These are phyloP conservation scores for Fusarium nygamai DNA, from an alignment of 2,329 filamentous ascomycete species.

Conservation along the genomic window DNA sequence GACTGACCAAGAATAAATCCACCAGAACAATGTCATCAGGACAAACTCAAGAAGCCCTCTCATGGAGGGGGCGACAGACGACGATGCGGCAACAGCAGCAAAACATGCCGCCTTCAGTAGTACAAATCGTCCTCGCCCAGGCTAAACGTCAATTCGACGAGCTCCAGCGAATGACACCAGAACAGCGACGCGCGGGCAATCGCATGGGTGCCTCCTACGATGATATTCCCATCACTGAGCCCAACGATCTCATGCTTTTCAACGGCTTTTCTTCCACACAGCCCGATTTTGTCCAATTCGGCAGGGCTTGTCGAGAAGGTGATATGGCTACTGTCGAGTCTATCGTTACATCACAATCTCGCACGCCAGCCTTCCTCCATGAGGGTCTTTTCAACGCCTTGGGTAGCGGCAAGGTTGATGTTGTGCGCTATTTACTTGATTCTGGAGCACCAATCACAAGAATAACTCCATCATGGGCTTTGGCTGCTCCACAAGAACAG, in stretches of 20 bases:
- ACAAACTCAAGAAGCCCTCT: neutral
- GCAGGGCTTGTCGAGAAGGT: constrained; percentile 19
- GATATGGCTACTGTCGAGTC: neutral
- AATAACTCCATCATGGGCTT: neutral
- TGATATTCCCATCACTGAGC: neutral
- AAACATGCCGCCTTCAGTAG: neutral
- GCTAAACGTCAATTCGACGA: neutral
- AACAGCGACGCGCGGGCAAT: neutral
- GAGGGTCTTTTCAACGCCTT: neutral
- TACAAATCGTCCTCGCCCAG: neutral
- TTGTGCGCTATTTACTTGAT: constrained; percentile 4
- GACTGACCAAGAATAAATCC: neutral
- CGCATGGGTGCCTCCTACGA: neutral
- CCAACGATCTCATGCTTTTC: neutral
- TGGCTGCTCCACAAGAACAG: constrained; percentile 4
- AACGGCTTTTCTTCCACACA: neutral
- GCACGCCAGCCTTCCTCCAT: constrained; percentile 5
- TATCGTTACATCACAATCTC: neutral
- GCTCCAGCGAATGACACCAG: neutral
- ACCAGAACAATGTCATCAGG: neutral
- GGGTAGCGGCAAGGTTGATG: constrained; percentile 14
- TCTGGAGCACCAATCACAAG: constrained; percentile 23
- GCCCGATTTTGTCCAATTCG: neutral
- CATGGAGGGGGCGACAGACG: neutral
- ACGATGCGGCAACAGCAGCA: neutral